These are phyloP conservation scores for Trichoderma asperelloides DNA, from an alignment of 495 filamentous ascomycete species.

Conservation along the genomic window DNA sequence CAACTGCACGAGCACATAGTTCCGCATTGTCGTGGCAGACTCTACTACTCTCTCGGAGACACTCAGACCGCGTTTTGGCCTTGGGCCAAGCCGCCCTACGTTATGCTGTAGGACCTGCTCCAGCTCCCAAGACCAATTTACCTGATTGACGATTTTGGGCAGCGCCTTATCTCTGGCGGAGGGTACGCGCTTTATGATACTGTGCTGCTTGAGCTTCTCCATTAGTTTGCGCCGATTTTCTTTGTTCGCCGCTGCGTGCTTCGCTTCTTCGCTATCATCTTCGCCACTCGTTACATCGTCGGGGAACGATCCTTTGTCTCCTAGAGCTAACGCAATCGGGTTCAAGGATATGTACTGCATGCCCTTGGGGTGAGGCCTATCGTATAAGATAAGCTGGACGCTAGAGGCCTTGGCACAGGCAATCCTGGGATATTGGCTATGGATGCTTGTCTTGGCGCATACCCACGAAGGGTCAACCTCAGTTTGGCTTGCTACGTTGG, in stretches of 20 bases:
- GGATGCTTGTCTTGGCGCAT: constrained; percentile 50
- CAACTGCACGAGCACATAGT: constrained; percentile 57
- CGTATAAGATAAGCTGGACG: constrained; percentile 82
- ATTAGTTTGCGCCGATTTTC: constrained; percentile 53
- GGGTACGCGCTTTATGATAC: constrained; percentile 62
- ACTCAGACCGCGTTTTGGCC: constrained; percentile 75
- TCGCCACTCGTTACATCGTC: constrained; percentile 35
- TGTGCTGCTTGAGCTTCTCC: constrained; percentile 86
- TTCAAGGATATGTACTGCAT: constrained; percentile 96
- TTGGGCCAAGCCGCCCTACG: constrained; percentile 66
- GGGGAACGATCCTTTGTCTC: constrained; percentile 37
- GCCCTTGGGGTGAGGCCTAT: constrained; percentile 70
- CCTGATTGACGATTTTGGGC: constrained; percentile 78
- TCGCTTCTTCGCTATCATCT: constrained; percentile 41
- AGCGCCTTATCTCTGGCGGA: constrained; percentile 79
- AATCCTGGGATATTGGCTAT: constrained; percentile 56
- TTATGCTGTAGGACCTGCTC: constrained; percentile 79
- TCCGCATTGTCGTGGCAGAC: constrained; percentile 77
- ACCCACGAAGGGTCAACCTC: constrained; percentile 63
- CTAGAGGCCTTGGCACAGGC: constrained; percentile 58
- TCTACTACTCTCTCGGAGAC: constrained; percentile 94
- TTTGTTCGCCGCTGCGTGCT: constrained; percentile 44
- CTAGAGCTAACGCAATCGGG: constrained; percentile 81
- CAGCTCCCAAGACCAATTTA: constrained; percentile 92
- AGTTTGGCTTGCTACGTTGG: constrained; percentile 48